Evolutionary conservation across 768 basidiomycete genomes (phyloP), one percentile per base, ranked within the genome.

Genomic region (Phanerochaete sordida): DNA sequence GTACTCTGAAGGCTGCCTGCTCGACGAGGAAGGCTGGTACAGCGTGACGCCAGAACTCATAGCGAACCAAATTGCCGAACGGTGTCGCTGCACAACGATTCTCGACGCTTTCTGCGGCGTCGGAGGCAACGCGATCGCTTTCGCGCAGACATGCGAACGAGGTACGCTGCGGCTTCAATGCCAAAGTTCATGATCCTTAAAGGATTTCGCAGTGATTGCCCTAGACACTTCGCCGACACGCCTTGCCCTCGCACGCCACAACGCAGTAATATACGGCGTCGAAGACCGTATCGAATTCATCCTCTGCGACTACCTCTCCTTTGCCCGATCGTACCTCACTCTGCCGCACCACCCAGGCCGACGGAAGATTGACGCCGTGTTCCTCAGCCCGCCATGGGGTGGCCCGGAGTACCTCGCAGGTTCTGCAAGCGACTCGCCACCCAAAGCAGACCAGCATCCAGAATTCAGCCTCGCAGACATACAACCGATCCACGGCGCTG

Each of bases 11-110:
- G 94, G 95, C 0, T 93, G 94, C 69, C 78, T 97, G 1, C 76
- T 98, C 12, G 97, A 98, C 64, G 85, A 91, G 64, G 93, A 96
- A 71, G 96, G 96, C n/a, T 98, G 95, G 96, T 98, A 90, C 74
- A 94, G 91, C 62, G 88, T 98, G 60, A 99, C 97, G 0, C 96
- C 97, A 0, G 95, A 98, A 68, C 81, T 80, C 39, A 85, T 99
- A n/a, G 97, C 95, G 8, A 74, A 84, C 61, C 95, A 93, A 70
- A 98, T 98, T 47, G 96, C 97, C 0, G 90, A 96, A 65, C 79
- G 95, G 24, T 97, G 96, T 77, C 83, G 90, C 8, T 93, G 89
- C 63, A 85, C 85, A 62, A 88, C 87, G 3, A 79, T 97, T 61
- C 79, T 96, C 35, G 97, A 98, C 69, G 93, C 95, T 0, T 99